Evolutionary conservation across 257 asterid genomes (phyloP), one percentile per base, ranked within the genome.

Genomic region (Nicotiana sylvestris): DNA sequence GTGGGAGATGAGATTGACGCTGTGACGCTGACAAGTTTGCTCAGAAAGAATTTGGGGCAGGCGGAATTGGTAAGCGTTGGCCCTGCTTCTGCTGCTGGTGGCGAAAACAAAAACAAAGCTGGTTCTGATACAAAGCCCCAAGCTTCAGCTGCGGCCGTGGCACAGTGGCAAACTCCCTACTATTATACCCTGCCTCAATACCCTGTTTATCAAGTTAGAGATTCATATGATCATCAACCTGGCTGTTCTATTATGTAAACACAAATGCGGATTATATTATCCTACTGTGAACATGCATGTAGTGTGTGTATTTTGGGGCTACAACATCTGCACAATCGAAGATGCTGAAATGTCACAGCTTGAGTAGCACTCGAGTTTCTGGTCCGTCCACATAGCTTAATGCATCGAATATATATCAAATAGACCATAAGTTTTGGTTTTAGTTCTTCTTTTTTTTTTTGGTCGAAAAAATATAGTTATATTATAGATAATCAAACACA

Each of bases 61-160:
- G 83, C 83, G 0, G 65, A 80, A 13, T 37, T 80, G 8, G 35
- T 80, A 2, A 80, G 76, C 30, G 83, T 80, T 2, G 83, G 62
- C 11, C 43, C 76, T 2, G 83, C 46, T 39, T 39, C 46, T 39
- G 8, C 61, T 43, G 65, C 43, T 27, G 39, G 18, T 12, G 80
- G 80, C 15, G 62, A 49, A 0, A 49, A 74, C 1, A 61, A 61
- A 61, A 33, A 21, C 0, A 9, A 21, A n/a, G 5, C 33, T 61
- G 49, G 11, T 7, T 61, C 66, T n/a, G 66, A 61, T 61, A 21
- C 15, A 27, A 15, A 27, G 16, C 62, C 61, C 13, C 4, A 17
- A 25, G 12, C n/a, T 37, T 1, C 12, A 1, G 61, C 79, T 49
- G 2, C 21, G 6, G 27, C 49, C 49, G 3, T 25, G 80, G 9